Conservation (phyloP, 306 rosid species). For the Quercus berberidifolia region DNA sequence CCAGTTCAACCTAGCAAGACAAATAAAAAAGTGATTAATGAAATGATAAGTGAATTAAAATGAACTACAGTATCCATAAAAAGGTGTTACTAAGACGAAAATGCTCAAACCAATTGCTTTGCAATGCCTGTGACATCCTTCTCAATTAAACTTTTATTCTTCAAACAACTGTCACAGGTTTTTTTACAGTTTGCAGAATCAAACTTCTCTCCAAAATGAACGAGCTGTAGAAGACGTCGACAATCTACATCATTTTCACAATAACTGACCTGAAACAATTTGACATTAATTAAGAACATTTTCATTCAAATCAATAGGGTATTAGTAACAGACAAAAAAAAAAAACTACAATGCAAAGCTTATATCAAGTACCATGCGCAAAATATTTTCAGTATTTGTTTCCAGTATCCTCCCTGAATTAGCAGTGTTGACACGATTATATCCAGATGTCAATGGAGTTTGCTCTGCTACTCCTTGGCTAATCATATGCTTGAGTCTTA, state of each 20-base stretch:
- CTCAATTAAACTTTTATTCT: conserved; percentile 56
- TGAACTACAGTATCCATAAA: conserved; percentile 5
- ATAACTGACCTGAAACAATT: conserved; percentile 76
- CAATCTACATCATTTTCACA: conserved; percentile 94
- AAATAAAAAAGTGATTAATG: conserved; percentile 21
- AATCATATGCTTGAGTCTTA: conserved; percentile 87
- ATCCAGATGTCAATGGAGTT: conserved; percentile 52
- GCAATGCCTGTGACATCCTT: conserved; percentile 83
- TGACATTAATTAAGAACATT: conserved; percentile 12
- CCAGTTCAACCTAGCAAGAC: conserved; percentile 71
- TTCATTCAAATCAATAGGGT: background rate
- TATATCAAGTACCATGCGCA: conserved; percentile 67
- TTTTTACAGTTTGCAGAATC: conserved; percentile 77
- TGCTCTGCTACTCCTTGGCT: conserved; percentile 77
- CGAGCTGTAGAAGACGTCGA: conserved; percentile 82
- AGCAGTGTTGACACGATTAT: conserved; percentile 49
- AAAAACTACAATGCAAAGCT: conserved; percentile 8
- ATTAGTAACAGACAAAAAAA: background rate
- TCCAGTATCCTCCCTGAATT: conserved; percentile 79
- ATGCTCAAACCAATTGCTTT: conserved; percentile 77
- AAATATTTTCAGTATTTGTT: conserved; percentile 85
- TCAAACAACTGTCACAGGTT: conserved; percentile 95
- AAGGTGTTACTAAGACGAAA: background rate
- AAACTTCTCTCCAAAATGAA: conserved; percentile 92
- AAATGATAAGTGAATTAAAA: conserved; percentile 6